Evolutionary conservation across 2,329 filamentous ascomycete species (phyloP).

Genomic region (Pezicula carpinea): DNA sequence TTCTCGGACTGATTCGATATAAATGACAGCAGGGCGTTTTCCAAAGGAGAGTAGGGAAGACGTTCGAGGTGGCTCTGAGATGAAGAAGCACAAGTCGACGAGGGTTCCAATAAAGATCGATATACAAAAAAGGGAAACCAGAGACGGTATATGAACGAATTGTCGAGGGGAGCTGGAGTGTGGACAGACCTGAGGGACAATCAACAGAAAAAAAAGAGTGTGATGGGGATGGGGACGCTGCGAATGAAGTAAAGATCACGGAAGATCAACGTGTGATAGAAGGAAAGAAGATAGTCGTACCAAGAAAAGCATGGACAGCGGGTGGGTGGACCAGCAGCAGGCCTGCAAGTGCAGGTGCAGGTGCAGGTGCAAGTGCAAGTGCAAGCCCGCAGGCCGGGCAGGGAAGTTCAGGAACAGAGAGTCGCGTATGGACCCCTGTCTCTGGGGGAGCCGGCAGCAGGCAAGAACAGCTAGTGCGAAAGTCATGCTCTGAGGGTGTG

Average conservation of each 20-base stretch:
- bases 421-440: slow-evolving; percentile 16
- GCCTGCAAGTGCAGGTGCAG: not conserved
- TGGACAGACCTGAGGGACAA: slow-evolving; percentile 25
- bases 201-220: slow-evolving; percentile 21
- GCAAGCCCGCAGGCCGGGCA: too few relatives aligned
- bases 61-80: slow-evolving; percentile 25
- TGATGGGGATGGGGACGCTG: slow-evolving; percentile 28
- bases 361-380: not conserved
- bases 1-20: slow-evolving; percentile 18
- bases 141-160: slow-evolving; percentile 28
- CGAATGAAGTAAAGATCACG: slow-evolving; percentile 29
- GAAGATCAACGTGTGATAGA: slow-evolving; percentile 25
- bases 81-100: slow-evolving; percentile 29
- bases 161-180: slow-evolving; percentile 16
- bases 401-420: not conserved
- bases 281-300: slow-evolving; percentile 1
- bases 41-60: slow-evolving; percentile 31
- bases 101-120: slow-evolving; percentile 28
- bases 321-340: not conserved
- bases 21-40: slow-evolving; percentile 25
- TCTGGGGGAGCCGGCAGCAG: slow-evolving; percentile 19
- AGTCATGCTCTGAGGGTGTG: too few relatives aligned
- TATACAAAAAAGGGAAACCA: slow-evolving; percentile 28
- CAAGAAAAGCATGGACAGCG: slow-evolving; percentile 1
- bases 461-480: too few relatives aligned